Percentiles rank a stretch among this genome's conserved stretches.
These are phyloP conservation scores for Aspergillus cejpii DNA, from an alignment of 2,329 filamentous ascomycete genomes.

Conservation along the genomic window DNA sequence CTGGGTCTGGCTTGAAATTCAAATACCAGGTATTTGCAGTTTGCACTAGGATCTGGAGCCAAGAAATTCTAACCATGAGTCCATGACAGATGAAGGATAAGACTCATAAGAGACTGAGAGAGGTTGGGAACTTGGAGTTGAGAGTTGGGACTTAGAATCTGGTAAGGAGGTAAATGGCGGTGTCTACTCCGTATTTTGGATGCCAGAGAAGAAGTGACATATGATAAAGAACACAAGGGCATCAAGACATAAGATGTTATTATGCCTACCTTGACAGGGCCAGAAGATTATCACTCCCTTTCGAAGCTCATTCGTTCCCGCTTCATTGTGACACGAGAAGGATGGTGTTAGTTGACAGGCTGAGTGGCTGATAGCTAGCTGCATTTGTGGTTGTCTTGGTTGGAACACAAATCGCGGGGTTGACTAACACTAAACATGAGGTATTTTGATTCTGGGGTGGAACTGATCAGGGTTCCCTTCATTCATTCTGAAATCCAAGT, in stretches of 20 bases:
- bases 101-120: no score
- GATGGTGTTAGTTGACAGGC: neutral
- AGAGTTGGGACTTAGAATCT: neutral
- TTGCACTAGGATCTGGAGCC: neutral
- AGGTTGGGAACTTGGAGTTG: neutral
- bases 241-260: neutral
- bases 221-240: no score
- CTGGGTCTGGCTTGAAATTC: no score
- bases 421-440: no score
- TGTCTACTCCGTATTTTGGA: neutral
- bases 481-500: no score
- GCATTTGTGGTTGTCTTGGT: neutral
- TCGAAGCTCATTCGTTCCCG: neutral
- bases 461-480: no score
- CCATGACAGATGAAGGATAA: neutral
- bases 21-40: neutral
- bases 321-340: neutral
- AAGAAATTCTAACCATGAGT: neutral
- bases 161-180: neutral
- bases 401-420: neutral
- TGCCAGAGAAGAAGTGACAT: no score
- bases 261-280: neutral
- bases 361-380: neutral
- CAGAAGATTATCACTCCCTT: neutral
- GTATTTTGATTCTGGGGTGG: no score